Base-by-base conservation (phyloP, 192 early-diverging fungal species). In the Piromyces sp. region DNA sequence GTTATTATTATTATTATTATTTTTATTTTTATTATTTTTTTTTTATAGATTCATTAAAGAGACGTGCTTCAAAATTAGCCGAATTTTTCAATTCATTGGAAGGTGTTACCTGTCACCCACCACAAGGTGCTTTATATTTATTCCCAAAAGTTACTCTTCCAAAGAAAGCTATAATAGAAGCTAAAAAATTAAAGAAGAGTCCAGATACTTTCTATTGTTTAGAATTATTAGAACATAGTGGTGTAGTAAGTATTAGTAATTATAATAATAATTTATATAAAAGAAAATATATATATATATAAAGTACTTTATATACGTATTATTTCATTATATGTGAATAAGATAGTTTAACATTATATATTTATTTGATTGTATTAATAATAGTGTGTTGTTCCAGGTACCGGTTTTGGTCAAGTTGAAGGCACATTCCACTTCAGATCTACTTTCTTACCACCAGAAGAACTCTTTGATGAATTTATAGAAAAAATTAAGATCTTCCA, bases 351-450 rank as follows among this genome's bases (percentile, higher is more conserved):
- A n/a, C n/a, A n/a, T n/a, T n/a, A n/a, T n/a, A n/a, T n/a, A n/a
- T n/a, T n/a, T n/a, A n/a, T n/a, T n/a, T n/a, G n/a, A n/a, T n/a
- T n/a, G n/a, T n/a, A n/a, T n/a, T n/a, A n/a, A n/a, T 33, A 30
- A 11, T 42, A 86, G 79, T 99, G 96, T 86, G 94, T 98, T 38
- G 95, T 99, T 28, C 93, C 96, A 11, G 97, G 97, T 29, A 92
- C 90, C 36, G 97, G 97, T 37, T 99, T 99, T 84, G 92, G 93
- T 58, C 97, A 99, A 88, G 90, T 90, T 38, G 88, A 91, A 4
- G 93, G 92, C 28, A 99, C 95, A 9, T 96, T 89, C 87, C 97
- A 99, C 87, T 98, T 99, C 91, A 91, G 97, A 82, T 94, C 93
- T 81, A 98, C 97, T 13, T 99, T 99, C 88, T 85, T 99, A 86